Evolutionary conservation across 257 asterid species (phyloP).

Genomic region (Lantana camara): DNA sequence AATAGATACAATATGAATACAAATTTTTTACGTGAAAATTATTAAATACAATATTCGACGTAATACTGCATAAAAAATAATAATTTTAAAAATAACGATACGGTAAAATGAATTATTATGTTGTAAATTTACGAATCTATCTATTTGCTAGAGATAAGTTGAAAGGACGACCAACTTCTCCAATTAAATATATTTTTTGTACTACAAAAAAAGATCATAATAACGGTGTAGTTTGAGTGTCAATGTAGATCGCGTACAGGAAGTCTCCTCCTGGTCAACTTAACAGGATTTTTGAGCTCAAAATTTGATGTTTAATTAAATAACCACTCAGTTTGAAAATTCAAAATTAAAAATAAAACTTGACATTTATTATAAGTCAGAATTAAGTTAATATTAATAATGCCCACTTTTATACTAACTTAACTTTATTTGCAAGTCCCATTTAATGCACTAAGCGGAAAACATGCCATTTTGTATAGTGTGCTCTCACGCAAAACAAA

Average conservation of each 20-base stretch:
- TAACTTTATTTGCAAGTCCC: constrained; percentile 33
- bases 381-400: constrained; percentile 18
- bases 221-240: constrained; percentile 14
- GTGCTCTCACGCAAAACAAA: constrained; percentile 21
- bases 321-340: constrained; percentile 6
- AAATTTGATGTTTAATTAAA: constrained; percentile 25
- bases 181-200: neutral
- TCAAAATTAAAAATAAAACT: constrained; percentile 14
- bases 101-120: no score
- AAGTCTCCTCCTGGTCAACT: constrained; percentile 11
- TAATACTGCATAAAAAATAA: no score
- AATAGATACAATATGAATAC: no score
- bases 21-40: no score
- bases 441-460: constrained; percentile 45
- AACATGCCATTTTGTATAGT: constrained; percentile 47
- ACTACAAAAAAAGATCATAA: neutral
- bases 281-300: constrained; percentile 21
- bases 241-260: constrained; percentile 21
- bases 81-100: no score
- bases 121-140: no score
- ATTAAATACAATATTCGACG: no score
- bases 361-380: constrained; percentile 30
- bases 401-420: neutral
- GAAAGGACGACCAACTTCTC: no score
- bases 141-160: no score